These are phyloP conservation scores for Picea abies DNA, from an alignment of 83 land plant genomes.

Conservation along the genomic window DNA sequence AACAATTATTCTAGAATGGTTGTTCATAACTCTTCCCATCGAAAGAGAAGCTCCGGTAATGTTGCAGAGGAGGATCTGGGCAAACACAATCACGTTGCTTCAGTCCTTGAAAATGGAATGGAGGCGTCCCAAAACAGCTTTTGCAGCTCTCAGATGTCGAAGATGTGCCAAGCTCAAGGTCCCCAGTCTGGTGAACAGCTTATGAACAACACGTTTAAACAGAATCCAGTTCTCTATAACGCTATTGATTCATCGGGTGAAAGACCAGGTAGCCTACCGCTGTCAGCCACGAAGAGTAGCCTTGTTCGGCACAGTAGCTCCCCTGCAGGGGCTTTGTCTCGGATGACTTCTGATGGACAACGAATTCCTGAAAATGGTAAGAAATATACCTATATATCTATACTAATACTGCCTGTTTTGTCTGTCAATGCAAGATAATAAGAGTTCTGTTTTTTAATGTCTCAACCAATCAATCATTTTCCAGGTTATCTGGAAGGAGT, in stretches of 20 bases:
- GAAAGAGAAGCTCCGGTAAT: not conserved
- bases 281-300: not conserved
- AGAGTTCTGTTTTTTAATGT: too few relatives aligned
- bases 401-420: not conserved
- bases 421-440: not conserved
- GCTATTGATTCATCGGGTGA: conserved; percentile 10
- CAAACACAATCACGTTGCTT: not conserved
- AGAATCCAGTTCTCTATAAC: conserved; percentile 10
- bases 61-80: conserved; percentile 11
- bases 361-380: conserved; percentile 6
- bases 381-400: not conserved
- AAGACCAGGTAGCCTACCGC: not conserved
- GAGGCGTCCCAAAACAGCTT: conserved; percentile 13
- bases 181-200: conserved; percentile 13
- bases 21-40: conserved; percentile 2
- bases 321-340: conserved; percentile 11
- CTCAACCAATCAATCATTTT: not conserved
- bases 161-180: conserved; percentile 18
- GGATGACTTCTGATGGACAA: not conserved
- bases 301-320: conserved; percentile 15
- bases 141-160: conserved; percentile 12
- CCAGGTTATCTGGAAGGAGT: conserved; percentile 19
- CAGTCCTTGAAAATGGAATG: conserved; percentile 17
- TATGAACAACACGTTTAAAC: not conserved
- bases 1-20: conserved; percentile 11